Evolutionary conservation across 331 rosid genomes (phyloP).

Genomic region (Quercus phellos): DNA sequence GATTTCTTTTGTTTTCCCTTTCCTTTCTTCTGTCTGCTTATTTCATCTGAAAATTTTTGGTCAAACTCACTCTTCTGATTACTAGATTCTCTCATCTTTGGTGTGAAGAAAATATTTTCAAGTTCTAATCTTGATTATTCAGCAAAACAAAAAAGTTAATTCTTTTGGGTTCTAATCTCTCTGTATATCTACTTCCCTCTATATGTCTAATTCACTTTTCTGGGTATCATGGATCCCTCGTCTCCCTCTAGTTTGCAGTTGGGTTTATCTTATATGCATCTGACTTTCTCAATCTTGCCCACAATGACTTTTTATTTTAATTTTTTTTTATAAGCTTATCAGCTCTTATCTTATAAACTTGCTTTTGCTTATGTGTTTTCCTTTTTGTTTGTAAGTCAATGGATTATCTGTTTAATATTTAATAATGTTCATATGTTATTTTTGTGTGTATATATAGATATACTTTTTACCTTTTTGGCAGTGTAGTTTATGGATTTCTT

Average conservation of each 20-base stretch:
- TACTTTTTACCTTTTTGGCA: neutral
- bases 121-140: neutral
- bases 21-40: neutral
- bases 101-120: neutral
- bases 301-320: neutral
- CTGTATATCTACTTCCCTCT: neutral
- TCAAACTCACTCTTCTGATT: neutral
- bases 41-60: neutral
- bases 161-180: slow-evolving; percentile 4
- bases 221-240: neutral
- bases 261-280: neutral
- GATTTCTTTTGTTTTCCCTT: neutral
- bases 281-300: neutral
- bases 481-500: slow-evolving; percentile 7
- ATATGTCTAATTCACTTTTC: neutral
- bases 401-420: neutral
- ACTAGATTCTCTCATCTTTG: neutral
- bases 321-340: neutral
- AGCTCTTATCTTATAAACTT: neutral
- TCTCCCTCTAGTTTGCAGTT: neutral
- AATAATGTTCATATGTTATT: neutral
- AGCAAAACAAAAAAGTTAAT: too few relatives aligned
- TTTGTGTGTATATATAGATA: neutral
- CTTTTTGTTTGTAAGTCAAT: neutral
- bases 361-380: neutral